Evolutionary conservation across 768 basidiomycete species (phyloP), one percentile per base, ranked within the genome.

Genomic region (Hypsizygus marmoreus): DNA sequence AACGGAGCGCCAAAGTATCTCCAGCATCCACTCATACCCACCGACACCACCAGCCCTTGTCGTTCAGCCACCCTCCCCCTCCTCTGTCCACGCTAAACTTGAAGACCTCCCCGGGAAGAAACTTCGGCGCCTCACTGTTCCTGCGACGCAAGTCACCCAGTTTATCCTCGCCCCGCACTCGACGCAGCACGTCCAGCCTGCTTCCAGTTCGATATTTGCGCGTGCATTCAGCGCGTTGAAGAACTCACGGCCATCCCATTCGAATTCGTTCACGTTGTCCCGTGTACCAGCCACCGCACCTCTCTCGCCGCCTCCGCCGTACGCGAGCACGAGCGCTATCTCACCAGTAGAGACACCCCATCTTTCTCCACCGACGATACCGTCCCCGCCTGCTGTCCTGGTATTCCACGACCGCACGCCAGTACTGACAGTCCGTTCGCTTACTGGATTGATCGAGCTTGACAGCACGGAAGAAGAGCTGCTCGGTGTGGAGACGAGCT

Each of bases 361-460:
- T 12, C 45, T 45, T 1, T 55, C 64, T 9, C 40, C 45, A 6
- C 41, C 53, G 4, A 52, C 54, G 10, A 25, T 51, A 30, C 53
- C 45, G 44, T 41, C 30, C 11, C 56, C 19, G 43, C 66, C 39
- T 9, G 76, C 82, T 3, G 64, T 91, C 11, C 68, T 89, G 11
- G 75, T 75, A 1, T 91, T 88, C 63, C 79, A 82, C 44, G 89
- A 91, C 59, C 80, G 69, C 26, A 91, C 89, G 2, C 84, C 88
- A 0, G 63, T 86, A 4, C 70, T 83, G 46, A 80, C 79, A 1
- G 72, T 84, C 13, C 66, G 74, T 2, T 79, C 81, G 0, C 65
- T 78, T 6, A 80, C 75, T 1, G 88, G 89, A 4, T 42, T 81
- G 25, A 65, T 91, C 29, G 86, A 86, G 59, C 63, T 91, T 28